A percentile compares a stretch with the other conserved stretches of the same genome.
These are phyloP conservation scores for Sporothrix phasma DNA, from an alignment of 2,329 filamentous ascomycete genomes.

Conservation along the genomic window DNA sequence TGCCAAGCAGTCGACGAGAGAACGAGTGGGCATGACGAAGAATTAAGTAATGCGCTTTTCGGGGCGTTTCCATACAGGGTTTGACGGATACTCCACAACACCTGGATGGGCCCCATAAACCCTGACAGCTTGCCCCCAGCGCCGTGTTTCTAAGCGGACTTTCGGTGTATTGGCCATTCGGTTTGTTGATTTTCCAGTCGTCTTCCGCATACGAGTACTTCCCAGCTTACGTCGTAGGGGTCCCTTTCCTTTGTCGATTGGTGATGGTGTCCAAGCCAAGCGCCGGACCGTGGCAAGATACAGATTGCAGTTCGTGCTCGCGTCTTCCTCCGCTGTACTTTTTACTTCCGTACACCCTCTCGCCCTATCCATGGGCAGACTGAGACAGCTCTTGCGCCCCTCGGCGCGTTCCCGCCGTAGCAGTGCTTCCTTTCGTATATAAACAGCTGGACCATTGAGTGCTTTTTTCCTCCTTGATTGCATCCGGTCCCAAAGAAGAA, in stretches of 20 bases:
- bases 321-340: neutral
- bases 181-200: neutral
- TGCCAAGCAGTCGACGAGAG: no score
- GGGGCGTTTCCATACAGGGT: neutral
- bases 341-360: neutral
- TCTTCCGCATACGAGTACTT: no score
- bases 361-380: no score
- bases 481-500: neutral
- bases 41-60: neutral
- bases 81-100: neutral
- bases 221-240: no score
- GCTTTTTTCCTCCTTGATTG: neutral
- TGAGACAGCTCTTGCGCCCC: neutral
- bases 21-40: conserved; percentile 5
- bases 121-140: neutral
- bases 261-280: neutral
- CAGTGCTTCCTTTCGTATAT: neutral
- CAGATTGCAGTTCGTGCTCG: neutral
- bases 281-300: neutral
- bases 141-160: neutral
- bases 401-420: neutral
- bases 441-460: neutral
- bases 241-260: neutral
- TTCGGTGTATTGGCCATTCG: neutral
- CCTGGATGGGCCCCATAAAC: neutral